Base-by-base conservation (phyloP, 495 filamentous ascomycete genomes). In the Hypoxylon intermedium region DNA sequence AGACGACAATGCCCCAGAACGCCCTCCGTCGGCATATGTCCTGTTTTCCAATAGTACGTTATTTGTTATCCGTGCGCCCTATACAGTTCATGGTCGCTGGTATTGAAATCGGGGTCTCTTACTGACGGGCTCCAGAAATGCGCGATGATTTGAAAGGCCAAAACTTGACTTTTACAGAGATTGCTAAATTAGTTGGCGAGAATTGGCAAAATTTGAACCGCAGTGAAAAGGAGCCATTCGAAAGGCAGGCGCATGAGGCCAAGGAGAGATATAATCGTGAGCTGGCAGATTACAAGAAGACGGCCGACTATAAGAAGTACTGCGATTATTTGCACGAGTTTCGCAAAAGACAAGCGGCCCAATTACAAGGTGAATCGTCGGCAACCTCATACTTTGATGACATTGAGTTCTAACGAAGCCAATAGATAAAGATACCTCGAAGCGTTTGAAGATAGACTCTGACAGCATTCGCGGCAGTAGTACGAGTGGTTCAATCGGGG, bases 131-230 rank as follows among this genome's bases (percentile, higher is more conserved):
- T 52, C 3, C 60, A 90, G 87, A 88, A 68, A 86, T 90, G 72
- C 81, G 89, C 53, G 89, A 92, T 52, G 82, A 86, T 31, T 74
- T 92, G 19, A 90, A 88, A 64, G 87, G 84, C 5, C 85, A 87
- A 44, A 87, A 87, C 51, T 65, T 91, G 41, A 87, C 86, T 6
- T 92, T 92, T 70, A 89, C 89, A 6, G 89, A 91, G 52, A 92
- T 92, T 58, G 89, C 89, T 9, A 92, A 92, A 68, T 78, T 89
- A 4, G 89, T 92, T 2, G 89, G 89, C 12, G 89, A 91, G 67
- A 81, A 87, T 60, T 92, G 89, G 89, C 90, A 92, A 66, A 83
- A 82, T 38, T 74, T 92, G 4, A 74, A 79, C 9, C 77, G 85
- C 1, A 73, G 77, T 6, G 83, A 85, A 47, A 89, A 89, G 65